phyloP scores from a whole-genome alignment of 768 basidiomycete species.

The Sistotremastrum suecicum region DNA sequence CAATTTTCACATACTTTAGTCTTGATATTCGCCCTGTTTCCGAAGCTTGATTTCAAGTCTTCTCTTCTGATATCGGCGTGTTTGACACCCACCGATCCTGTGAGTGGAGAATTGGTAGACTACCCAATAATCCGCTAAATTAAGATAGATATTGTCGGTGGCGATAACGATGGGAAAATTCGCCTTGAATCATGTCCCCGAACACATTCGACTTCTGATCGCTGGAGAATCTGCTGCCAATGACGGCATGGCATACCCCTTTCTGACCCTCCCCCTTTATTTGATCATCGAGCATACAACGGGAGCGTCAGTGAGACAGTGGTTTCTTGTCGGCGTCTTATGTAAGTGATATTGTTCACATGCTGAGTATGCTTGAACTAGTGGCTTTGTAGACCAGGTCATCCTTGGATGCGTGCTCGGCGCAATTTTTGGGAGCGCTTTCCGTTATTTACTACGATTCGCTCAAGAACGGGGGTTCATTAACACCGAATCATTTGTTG shows the following conservation, averaged over 20 bases:
- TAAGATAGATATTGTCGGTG: no score
- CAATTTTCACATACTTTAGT: no score
- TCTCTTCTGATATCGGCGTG: conserved; percentile 81
- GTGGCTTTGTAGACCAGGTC: conserved; percentile 49
- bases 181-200: conserved; percentile 54
- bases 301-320: conserved; percentile 57
- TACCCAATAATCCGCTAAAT: no score
- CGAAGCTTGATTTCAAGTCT: conserved; percentile 53
- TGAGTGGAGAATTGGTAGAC: no score
- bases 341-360: conserved; percentile 25
- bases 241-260: conserved; percentile 92
- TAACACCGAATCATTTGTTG: conserved; percentile 76
- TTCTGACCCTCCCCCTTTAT: conserved; percentile 77
- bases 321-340: conserved; percentile 78
- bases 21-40: conserved; percentile 60
- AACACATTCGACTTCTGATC: conserved; percentile 65
- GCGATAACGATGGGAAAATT: conserved; percentile 33
- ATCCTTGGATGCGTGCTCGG: conserved; percentile 62
- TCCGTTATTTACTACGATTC: conserved; percentile 60
- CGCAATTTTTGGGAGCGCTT: conserved; percentile 36
- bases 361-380: neutral
- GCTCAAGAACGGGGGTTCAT: conserved; percentile 49
- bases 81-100: conserved; percentile 85
- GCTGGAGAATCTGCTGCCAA: conserved; percentile 89
- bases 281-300: conserved; percentile 56